Base-by-base conservation (phyloP, 2,329 filamentous ascomycete species). In the Calonectria ilicicola region DNA sequence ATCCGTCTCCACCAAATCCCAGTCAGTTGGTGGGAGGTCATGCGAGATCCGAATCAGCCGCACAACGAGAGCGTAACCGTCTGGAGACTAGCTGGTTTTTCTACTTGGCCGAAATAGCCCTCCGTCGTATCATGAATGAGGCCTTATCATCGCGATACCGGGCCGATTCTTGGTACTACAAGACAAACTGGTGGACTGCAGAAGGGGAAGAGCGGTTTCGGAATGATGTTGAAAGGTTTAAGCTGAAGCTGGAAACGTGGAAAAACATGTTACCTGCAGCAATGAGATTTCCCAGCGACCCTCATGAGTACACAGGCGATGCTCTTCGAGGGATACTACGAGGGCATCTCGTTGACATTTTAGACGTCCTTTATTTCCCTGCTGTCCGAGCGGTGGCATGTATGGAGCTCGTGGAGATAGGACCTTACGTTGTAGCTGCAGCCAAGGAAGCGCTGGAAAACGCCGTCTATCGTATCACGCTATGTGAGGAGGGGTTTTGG, bases 61-160 rank as follows among this genome's bases (percentile, higher is more conserved):
- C 42, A 2, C 49, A 67, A 49, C 56, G 58, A 40, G 69, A 69
- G 38, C 65, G 69, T 15, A 65, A 72, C 47, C 68, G 32, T n/a
- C 38, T 75, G 1, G 75, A 77, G 40, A 65, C 49, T 9, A 71
- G 75, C 6, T 79, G 76, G 77, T 77, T 78, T 42, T 79, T 77
- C 27, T 78, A 78, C 66, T 56, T 79, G 15, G 75, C 77, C 15
- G 77, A 79, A 27, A 78, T 78, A 51, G 76, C 77, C 3, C 65
- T 71, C 1, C 71, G 71, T 14, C 71, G 73, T 17, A 75, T 73
- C 27, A 73, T 73, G 71, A 70, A 78, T 26, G 58, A 76, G 17
- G 68, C 65, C 8, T 15, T 72, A 4, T 72, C 67, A 49, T 32
- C 67, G 15, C 56, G 72, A 10, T 72, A 74, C 21, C 68, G 70